These are phyloP conservation scores for Termitomyces sp. DNA, from an alignment of 768 basidiomycete genomes.

Conservation along the genomic window DNA sequence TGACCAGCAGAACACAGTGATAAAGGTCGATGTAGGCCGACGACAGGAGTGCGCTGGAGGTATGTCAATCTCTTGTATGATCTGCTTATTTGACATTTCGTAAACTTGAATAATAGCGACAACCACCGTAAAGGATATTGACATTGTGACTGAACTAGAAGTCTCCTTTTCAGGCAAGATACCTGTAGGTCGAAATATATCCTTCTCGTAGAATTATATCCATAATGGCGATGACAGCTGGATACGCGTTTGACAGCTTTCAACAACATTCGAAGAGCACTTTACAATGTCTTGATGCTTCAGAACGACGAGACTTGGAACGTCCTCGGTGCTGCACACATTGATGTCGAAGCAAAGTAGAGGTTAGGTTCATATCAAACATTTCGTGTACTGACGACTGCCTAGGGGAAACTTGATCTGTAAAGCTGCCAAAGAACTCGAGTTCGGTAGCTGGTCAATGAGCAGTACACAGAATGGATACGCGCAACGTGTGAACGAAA, in stretches of 20 bases:
- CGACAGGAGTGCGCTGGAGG: background rate
- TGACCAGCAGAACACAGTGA: background rate
- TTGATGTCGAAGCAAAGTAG: conserved; percentile 10
- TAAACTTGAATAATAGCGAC: background rate
- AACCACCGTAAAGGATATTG: conserved; percentile 15
- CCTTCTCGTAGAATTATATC: background rate
- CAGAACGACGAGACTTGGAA: conserved; percentile 22
- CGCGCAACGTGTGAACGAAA: conserved; percentile 24
- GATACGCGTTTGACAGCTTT: conserved; percentile 30
- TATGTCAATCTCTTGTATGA: background rate
- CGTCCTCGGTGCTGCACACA: conserved; percentile 1
- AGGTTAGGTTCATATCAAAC: background rate
- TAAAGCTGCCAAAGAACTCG: conserved; percentile 38
- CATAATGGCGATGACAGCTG: conserved; percentile 18
- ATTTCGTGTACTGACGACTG: background rate
- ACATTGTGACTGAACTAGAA: conserved; percentile 32
- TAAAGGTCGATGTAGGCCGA: background rate
- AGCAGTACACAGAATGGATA: conserved; percentile 51
- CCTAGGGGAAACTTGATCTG: conserved; percentile 37
- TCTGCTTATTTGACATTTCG: background rate
- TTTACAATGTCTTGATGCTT: conserved; percentile 31
- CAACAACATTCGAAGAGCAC: conserved; percentile 30
- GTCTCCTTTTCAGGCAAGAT: conserved; percentile 35
- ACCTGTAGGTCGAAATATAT: conserved; percentile 24
- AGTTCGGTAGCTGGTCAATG: conserved; percentile 42